Evolutionary conservation across 768 basidiomycete genomes (phyloP).

Genomic region (Cyclocybe aegerita): DNA sequence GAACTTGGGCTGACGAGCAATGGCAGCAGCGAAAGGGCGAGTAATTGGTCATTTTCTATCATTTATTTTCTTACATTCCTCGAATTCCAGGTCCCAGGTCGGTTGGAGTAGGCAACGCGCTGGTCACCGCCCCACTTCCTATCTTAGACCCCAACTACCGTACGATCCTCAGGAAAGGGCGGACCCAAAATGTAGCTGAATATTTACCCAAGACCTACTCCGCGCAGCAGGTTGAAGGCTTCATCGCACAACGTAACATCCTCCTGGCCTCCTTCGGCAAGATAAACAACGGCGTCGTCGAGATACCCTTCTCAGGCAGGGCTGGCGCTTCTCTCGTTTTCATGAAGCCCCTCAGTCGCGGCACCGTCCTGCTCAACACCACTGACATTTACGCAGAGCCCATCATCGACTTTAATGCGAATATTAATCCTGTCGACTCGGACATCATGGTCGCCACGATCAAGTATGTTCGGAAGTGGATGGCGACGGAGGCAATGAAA

Average conservation of each 20-base stretch:
- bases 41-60: background rate
- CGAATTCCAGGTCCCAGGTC: constrained; percentile 1
- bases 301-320: constrained; percentile 8
- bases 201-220: constrained; percentile 10
- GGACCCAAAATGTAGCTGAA: constrained; percentile 1
- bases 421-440: constrained; percentile 10
- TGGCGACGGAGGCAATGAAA: background rate
- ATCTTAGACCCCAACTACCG: constrained; percentile 4
- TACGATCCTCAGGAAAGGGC: constrained; percentile 1
- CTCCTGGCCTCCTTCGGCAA: constrained; percentile 6
- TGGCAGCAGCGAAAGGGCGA: constrained; percentile 7
- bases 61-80: background rate
- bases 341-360: constrained; percentile 8
- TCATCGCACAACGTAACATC: constrained; percentile 4
- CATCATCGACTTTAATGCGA: constrained; percentile 8
- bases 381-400: constrained; percentile 3
- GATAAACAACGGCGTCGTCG: constrained; percentile 7
- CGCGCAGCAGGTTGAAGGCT: constrained; percentile 5
- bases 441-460: constrained; percentile 6
- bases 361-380: constrained; percentile 9
- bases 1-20: constrained; percentile 5
- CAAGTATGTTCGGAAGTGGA: constrained; percentile 6
- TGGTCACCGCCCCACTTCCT: background rate
- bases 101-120: constrained; percentile 8
- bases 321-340: background rate